Percentiles rank a stretch among this genome's conserved stretches.
phyloP scores from a whole-genome alignment of 176 grass and related monocot species.

The Hyparrhenia diplandra region DNA sequence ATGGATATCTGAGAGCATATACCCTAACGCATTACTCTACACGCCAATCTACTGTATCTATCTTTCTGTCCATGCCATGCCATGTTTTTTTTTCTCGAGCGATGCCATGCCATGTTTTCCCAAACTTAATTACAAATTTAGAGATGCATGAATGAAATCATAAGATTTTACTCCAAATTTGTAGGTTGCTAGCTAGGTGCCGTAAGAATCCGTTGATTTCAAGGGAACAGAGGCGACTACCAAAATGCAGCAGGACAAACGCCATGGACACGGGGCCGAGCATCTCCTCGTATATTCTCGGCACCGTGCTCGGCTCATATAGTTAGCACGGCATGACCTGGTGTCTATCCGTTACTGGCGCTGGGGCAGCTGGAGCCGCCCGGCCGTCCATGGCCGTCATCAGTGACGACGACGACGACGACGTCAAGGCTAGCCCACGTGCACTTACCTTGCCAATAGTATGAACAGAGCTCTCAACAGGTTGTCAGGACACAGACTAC shows the following conservation, averaged over 20 bases:
- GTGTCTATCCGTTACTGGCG: no score
- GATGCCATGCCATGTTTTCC: neutral
- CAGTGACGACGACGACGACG: no score
- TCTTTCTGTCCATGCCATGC: neutral
- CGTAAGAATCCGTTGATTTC: conserved; percentile 23
- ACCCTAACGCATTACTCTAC: neutral
- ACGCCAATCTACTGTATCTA: neutral
- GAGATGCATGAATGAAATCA: neutral
- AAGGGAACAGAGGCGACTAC: neutral
- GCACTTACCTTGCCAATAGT: no score
- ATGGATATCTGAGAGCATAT: conserved; percentile 46
- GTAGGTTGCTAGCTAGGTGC: no score
- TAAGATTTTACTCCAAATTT: neutral
- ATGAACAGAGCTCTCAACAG: neutral
- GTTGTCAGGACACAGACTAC: no score
- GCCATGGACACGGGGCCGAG: neutral
- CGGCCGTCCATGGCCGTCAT: neutral
- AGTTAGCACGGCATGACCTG: no score
- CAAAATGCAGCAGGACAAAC: neutral
- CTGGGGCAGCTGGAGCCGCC: neutral
- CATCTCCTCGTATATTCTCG: conserved; percentile 37
- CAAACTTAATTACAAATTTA: neutral
- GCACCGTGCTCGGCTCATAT: no score
- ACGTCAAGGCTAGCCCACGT: no score
- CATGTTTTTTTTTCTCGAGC: neutral